Conservation (phyloP, 1,139 yeast species). For the Hansenula anomala region DNA sequence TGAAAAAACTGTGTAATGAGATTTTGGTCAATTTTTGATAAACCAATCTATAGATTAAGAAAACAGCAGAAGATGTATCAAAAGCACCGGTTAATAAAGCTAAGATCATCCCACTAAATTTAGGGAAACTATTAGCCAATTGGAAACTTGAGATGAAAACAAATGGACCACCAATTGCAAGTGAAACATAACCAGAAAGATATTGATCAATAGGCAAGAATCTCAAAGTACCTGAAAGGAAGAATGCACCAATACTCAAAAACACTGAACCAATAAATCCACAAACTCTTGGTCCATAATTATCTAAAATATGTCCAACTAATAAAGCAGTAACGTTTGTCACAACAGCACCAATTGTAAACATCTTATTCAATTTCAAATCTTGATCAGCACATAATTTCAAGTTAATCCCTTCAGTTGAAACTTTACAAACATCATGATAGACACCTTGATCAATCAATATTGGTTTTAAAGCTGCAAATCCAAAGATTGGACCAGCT, state of each 20-base stretch:
- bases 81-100: constrained; percentile 76
- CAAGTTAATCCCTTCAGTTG: constrained; percentile 17
- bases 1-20: constrained; percentile 53
- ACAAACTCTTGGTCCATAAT: constrained; percentile 73
- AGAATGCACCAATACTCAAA: constrained; percentile 47
- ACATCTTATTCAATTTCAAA: constrained; percentile 71
- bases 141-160: constrained; percentile 79
- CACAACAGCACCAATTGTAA: constrained; percentile 80
- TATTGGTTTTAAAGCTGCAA: constrained; percentile 88
- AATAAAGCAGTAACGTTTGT: constrained; percentile 82
- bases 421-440: constrained; percentile 43
- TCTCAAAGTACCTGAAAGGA: constrained; percentile 35
- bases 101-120: constrained; percentile 62
- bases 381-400: constrained; percentile 68
- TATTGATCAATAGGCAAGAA: constrained; percentile 44
- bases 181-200: constrained; percentile 55
- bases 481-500: constrained; percentile 92
- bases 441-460: constrained; percentile 77
- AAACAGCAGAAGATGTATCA: constrained; percentile 73
- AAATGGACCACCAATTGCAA: constrained; percentile 82
- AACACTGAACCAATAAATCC: constrained; percentile 69
- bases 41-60: constrained; percentile 57
- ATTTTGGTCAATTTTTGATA: constrained; percentile 38
- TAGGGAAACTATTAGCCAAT: constrained; percentile 68
- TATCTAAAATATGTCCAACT: constrained; percentile 75